Evolutionary conservation across 163 green algal genomes (phyloP), one percentile per base, ranked within the genome.

Genomic region (Prototheca cutis): DNA sequence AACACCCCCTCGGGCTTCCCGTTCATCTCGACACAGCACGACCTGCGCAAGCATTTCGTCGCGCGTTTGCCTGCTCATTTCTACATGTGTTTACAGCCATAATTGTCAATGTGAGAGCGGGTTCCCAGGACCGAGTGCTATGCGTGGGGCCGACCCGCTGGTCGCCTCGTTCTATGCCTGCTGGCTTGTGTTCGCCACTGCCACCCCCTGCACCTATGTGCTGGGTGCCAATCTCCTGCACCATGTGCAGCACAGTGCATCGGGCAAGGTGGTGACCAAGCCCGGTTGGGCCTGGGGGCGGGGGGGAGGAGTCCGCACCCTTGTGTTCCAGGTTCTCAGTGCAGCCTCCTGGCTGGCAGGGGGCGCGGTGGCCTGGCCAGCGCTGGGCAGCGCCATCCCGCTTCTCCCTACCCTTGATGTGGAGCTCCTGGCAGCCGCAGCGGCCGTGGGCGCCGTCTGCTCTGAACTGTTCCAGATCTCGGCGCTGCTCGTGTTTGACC

Each of bases 381-480:
- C 25, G 18, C 10, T 51, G 10, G 23, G 6, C 6, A 24, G 13
- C 42, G 42, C 17, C 10, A 17, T 8, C 23, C 25, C 25, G 42
- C 18, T 28, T 23, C 13, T 25, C 17, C 18, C 36, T 21, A 23
- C 6, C 42, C 10, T 51, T 17, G 25, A 17, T 29, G 25, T 70
- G 5, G 64, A 82, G 33, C 40, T 77, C 5, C 59, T 79, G 33
- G 53, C 54, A 15, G 63, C 63, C 2, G 69, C 71, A 25, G 64
- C 70, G n/a, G 68, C 74, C 42, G 48, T 72, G 4, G 71, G 60
- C 3, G 62, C 52, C 7, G 67, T 70, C 23, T 74, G 72, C 56
- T 61, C 65, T 10, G 57, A 77, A 60, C 65, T 80, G 18, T 83
- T 82, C 45, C 73, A 80, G 57, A 53, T 79, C 30, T 77, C 81